Evolutionary conservation across 371 early-diverging fungal species (phyloP), one percentile per base, ranked within the genome.

Genomic region (Capillidium heterosporum): DNA sequence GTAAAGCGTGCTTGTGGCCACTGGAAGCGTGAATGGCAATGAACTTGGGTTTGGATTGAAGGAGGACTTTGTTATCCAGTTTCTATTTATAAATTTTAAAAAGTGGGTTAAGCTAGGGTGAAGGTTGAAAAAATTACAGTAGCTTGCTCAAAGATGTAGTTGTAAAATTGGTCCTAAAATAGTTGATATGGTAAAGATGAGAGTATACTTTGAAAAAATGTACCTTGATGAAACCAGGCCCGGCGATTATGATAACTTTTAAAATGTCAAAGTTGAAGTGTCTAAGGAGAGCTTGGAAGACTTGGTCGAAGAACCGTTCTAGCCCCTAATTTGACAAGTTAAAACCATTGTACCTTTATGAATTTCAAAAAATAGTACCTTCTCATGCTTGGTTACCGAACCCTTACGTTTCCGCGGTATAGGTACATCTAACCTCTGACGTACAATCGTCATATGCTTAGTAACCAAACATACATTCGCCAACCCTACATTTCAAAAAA

Each of bases 381-480:
- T 93, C 59, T 94, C 95, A 64, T 88, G 80, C 58, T 87, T 81
- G 10, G 87, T 75, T 0, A 87, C 80, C 0, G 84, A 84, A 31
- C 95, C 95, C 62, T 80, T 86, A 53, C 95, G 73, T 60, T 97
- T 97, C 54, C 90, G 71, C 3, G 96, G 96, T 17, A 97, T 82
- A 19, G 85, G 80, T 21, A 75, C 72, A 65, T 95, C 95, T 32
- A 97, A 87, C 11, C 91, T 77, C 62, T 93, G 94, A 35, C 87
- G 76, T 7, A 94, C 90, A 57, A 95, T 76, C 1, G 96, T 97
- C 95, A 95, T 91, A 58, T 83, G 83, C 55, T 88, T 76, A 1
- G 96, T 95, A 50, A 97, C 57, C 23, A 95, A 76, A 59, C 98
- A 97, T 13, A 97, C 58, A 52, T 91, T 89, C 7, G 98, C 95